Evolutionary conservation across 768 basidiomycete species (phyloP).

Genomic region (Lyophyllum atratum): DNA sequence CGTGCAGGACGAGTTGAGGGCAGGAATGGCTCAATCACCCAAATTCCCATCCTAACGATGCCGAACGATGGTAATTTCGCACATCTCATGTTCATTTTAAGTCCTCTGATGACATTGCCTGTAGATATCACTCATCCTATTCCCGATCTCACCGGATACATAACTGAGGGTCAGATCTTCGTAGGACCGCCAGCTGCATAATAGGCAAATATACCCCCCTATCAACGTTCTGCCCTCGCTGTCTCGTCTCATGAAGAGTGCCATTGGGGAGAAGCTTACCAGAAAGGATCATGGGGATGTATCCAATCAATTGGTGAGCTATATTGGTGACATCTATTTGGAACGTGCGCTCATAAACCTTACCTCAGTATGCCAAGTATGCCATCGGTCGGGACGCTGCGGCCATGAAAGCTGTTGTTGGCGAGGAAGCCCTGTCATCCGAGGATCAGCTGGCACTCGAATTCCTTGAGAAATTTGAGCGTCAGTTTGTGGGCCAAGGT

Average conservation of each 20-base stretch:
- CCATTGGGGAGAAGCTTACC: slow-evolving; percentile 96
- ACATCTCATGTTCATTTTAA: slow-evolving; percentile 12
- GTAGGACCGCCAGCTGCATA: slow-evolving; percentile 97
- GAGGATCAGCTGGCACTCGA: slow-evolving; percentile 98
- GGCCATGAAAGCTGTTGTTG: slow-evolving; percentile 99
- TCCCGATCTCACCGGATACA: slow-evolving; percentile 98
- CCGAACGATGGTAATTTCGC: slow-evolving; percentile 88
- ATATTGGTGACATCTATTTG: slow-evolving; percentile 6
- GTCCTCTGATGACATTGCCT: slow-evolving; percentile 16
- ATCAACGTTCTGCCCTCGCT: slow-evolving; percentile 99
- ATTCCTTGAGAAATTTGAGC: slow-evolving; percentile 98
- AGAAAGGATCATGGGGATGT: slow-evolving; percentile 99
- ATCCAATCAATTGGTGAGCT: slow-evolving; percentile 91
- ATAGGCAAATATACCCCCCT: slow-evolving; percentile 97
- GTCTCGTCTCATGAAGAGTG: slow-evolving; percentile 99
- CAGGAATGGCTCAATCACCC: slow-evolving; percentile 98
- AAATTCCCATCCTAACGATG: slow-evolving; percentile 99
- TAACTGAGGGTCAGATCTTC: slow-evolving; percentile 98
- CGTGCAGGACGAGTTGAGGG: slow-evolving; percentile 98
- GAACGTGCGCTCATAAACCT: slow-evolving; percentile 6
- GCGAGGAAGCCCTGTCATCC: slow-evolving; percentile 92
- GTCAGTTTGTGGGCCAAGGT: slow-evolving; percentile 97
- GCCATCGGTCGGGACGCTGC: slow-evolving; percentile 97
- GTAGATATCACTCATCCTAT: slow-evolving; percentile 99
- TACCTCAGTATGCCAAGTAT: slow-evolving; percentile 88